A percentile compares a stretch with the other conserved stretches of the same genome.
Conservation (phyloP, 2,329 filamentous ascomycete genomes). For the Fusarium temperatum region DNA sequence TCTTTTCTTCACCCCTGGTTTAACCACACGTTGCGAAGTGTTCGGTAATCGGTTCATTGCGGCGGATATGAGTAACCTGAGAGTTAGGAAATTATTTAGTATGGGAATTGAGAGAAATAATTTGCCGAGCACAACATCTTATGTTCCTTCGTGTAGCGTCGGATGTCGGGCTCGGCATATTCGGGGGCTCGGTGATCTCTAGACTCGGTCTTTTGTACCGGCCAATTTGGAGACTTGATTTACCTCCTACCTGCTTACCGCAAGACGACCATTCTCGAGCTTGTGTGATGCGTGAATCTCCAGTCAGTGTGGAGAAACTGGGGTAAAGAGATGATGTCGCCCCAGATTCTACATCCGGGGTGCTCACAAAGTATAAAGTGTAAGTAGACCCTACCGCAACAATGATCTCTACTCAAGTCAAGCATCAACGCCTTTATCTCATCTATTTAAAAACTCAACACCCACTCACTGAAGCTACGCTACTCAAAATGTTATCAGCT, state of each 20-base stretch:
- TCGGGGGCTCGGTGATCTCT: not conserved
- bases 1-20: not conserved
- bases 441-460: fast-evolving
- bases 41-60: not conserved
- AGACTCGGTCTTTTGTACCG: not conserved
- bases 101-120: not conserved
- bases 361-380: not conserved
- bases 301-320: not conserved
- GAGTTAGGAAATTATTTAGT: fast-evolving
- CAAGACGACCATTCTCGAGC: fast-evolving
- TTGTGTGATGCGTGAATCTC: fast-evolving
- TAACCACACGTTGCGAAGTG: not conserved
- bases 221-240: not conserved
- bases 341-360: not conserved
- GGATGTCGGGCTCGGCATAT: not conserved
- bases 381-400: fast-evolving
- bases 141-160: not conserved
- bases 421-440: not conserved
- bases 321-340: not conserved
- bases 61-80: fast-evolving
- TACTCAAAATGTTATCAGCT: not conserved
- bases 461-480: fast-evolving
- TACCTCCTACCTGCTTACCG: no score
- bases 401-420: not conserved
- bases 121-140: not conserved